phyloP scores from a whole-genome alignment of 208 protist genomes.

The Angomonas ambiguus region DNA sequence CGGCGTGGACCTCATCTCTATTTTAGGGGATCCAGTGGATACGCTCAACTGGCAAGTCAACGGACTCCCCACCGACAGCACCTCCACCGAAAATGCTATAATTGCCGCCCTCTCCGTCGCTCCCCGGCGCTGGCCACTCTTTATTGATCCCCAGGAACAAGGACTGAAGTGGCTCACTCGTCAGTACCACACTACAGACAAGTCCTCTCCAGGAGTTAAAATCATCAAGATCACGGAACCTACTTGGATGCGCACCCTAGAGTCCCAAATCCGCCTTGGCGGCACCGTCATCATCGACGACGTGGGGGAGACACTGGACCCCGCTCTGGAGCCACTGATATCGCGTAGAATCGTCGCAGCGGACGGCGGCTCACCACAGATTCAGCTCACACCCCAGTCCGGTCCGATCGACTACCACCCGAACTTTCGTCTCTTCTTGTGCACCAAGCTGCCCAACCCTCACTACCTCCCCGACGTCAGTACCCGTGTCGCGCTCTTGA shows the following conservation, averaged over 20 bases:
- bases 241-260: conserved; percentile 90
- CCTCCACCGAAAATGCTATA: conserved; percentile 96
- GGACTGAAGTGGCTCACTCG: conserved; percentile 92
- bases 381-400: conserved; percentile 84
- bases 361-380: conserved; percentile 73
- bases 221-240: conserved; percentile 87
- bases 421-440: conserved; percentile 93
- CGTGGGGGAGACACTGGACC: conserved; percentile 93
- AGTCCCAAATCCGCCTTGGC: conserved; percentile 92
- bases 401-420: conserved; percentile 89
- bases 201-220: conserved; percentile 41
- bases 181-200: conserved; percentile 45
- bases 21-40: conserved; percentile 93
- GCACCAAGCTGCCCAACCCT: conserved; percentile 95
- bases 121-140: conserved; percentile 89
- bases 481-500: conserved; percentile 95
- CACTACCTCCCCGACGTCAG: conserved; percentile 95
- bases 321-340: conserved; percentile 92
- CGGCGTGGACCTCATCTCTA: conserved; percentile 37
- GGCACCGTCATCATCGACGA: conserved; percentile 93
- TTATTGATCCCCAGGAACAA: conserved; percentile 96
- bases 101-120: conserved; percentile 76
- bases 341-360: conserved; percentile 78
- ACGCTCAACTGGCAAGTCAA: conserved; percentile 96
- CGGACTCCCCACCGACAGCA: conserved; percentile 94